phyloP scores from a whole-genome alignment of 768 basidiomycete species.

The Podaxis sp. region DNA sequence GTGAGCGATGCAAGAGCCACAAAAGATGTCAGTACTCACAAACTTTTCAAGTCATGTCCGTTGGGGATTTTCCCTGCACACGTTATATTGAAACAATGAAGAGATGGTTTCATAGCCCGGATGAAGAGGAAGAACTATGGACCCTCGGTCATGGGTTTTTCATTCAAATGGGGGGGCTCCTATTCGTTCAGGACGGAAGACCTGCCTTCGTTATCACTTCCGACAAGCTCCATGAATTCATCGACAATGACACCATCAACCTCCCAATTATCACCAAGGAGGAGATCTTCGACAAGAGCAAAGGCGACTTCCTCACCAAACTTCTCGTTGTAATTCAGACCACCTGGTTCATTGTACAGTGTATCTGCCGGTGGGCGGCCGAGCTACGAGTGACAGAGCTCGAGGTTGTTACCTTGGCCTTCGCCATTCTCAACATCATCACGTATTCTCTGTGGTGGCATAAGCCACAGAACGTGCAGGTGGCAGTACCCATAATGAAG shows the following conservation, averaged over 20 bases:
- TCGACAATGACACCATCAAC: not conserved
- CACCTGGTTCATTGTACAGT: conserved; percentile 22
- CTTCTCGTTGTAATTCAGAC: conserved; percentile 23
- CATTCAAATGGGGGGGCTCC: conserved; percentile 17
- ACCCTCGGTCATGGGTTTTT: conserved; percentile 16
- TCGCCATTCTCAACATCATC: not conserved
- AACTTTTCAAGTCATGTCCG: too few relatives aligned
- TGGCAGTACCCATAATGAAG: not conserved
- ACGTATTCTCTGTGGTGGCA: conserved; percentile 14
- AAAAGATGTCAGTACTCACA: too few relatives aligned
- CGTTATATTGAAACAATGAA: too few relatives aligned
- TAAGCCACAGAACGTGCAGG: conserved; percentile 9
- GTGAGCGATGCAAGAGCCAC: not conserved
- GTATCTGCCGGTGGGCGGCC: conserved; percentile 1
- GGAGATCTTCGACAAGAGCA: conserved; percentile 27
- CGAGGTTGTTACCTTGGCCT: conserved; percentile 12
- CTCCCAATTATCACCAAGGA: not conserved
- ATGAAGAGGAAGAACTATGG: conserved; percentile 5
- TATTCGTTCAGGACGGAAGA: conserved; percentile 4
- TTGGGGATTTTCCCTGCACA: too few relatives aligned
- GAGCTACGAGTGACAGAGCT: not conserved
- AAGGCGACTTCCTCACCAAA: conserved; percentile 25
- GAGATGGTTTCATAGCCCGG: not conserved
- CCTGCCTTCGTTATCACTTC: not conserved
- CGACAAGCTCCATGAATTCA: not conserved